Evolutionary conservation across 345 rosid species (phyloP), one percentile per base, ranked within the genome.

Genomic region (Rhizophora apiculata): DNA sequence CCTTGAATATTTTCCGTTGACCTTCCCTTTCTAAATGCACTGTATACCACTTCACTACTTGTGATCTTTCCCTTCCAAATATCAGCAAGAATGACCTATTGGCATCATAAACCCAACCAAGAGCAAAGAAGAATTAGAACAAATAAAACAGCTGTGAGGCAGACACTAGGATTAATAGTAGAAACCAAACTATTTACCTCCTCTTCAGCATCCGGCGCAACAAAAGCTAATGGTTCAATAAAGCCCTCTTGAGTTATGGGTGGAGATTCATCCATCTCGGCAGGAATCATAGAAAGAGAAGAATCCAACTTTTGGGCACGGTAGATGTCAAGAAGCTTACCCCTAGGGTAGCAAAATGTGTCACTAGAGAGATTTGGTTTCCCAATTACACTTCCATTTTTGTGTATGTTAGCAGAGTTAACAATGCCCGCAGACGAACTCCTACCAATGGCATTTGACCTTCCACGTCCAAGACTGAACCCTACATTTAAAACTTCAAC

Each of bases 391-490:
- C 63, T 78, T 67, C 72, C 86, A 70, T 64, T 70, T 74, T 76
- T 82, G 51, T 73, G 74, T 61, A 62, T 46, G 63, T 70, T 76
- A 65, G 63, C 53, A 63, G 80, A 63, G 51, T 76, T 67, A 15
- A 79, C 68, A 4, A 74, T 57, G 22, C 81, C 74, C 1, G 30
- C 53, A 60, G 80, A 74, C 21, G 75, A 74, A 36, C 74, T 71
- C 69, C 84, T 80, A 65, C 85, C 85, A 73, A 75, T 59, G 16
- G 73, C 70, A 80, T 64, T 73, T 68, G 82, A 51, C 82, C 90
- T 87, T 77, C 98, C 98, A 34, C 98, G 87, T 53, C 96, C 98
- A 32, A 82, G 68, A 9, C 92, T 72, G 83, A 93, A 93, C 65
- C 89, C 86, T 46, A 80, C 60, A 79, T 79, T 82, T 77, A 90